phyloP scores from a whole-genome alignment of 768 basidiomycete genomes.

The Pisolithus tinctorius region DNA sequence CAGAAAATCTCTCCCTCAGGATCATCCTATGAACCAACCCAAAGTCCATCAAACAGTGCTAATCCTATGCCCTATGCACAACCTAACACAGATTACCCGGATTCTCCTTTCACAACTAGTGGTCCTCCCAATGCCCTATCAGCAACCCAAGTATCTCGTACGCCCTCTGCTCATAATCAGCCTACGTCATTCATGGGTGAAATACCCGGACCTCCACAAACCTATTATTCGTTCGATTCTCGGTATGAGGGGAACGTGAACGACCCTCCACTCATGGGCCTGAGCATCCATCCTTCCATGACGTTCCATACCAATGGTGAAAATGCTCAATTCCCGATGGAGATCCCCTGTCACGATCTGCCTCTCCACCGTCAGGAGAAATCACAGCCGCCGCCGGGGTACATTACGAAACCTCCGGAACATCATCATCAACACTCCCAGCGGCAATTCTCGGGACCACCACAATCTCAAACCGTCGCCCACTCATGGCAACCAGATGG shows the following conservation, averaged over 20 bases:
- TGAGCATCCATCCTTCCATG: conserved; percentile 2
- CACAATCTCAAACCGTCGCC: conserved; percentile 9
- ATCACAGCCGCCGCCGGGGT: conserved; percentile 14
- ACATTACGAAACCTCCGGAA: conserved; percentile 13
- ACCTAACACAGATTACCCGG: conserved; percentile 19
- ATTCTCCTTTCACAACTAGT: conserved; percentile 15
- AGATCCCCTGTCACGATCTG: conserved; percentile 11
- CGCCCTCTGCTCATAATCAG: not conserved
- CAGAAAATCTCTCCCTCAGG: conserved; percentile 4
- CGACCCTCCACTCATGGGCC: conserved; percentile 12
- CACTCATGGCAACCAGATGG: conserved; percentile 16
- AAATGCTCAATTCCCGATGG: conserved; percentile 13
- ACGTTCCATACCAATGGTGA: conserved; percentile 9
- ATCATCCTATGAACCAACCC: conserved; percentile 18
- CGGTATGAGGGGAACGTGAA: conserved; percentile 1
- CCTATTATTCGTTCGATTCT: conserved; percentile 19
- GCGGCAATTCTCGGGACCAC: conserved; percentile 14
- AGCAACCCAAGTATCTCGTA: not conserved
- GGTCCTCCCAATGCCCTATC: not conserved
- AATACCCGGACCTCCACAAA: conserved; percentile 9
- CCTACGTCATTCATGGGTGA: not conserved
- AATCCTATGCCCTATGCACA: conserved; percentile 21
- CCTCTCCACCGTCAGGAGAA: conserved; percentile 20
- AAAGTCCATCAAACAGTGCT: conserved; percentile 10
- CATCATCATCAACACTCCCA: conserved; percentile 12